Base-by-base conservation (phyloP, 2,329 filamentous ascomycete genomes). In the Fusarium burgessii region DNA sequence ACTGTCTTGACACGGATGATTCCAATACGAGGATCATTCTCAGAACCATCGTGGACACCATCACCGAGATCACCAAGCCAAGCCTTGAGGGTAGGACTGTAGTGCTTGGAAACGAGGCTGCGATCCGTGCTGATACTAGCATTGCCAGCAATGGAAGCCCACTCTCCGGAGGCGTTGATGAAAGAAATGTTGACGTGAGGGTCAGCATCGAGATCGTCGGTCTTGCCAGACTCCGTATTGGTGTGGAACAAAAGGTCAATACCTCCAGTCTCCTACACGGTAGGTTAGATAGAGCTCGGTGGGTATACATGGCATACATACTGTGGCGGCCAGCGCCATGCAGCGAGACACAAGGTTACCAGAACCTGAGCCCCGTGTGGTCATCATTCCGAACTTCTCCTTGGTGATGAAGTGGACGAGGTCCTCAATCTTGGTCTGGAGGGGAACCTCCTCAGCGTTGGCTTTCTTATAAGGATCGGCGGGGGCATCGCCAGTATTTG, bases 211-310 rank as follows among this genome's bases (percentile, higher is more conserved):
- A 97, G 87, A 77, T 97, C 94, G 80, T 93, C 88, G 8, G 93
- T 94, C 86, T 97, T 97, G 82, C 93, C 90, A 13, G 93, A 94
- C 79, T 95, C 92, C 69, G 93, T 94, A 85, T 97, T 97, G 78
- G 94, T 94, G 85, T 96, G 92, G 87, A 97, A 97, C 80, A 97
- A 88, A 61, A 96, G 88, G 79, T 97, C 94, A 62, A 94, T 86
- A 76, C 92, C 92, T 71, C 91, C 91, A 68, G 87, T 85, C 82
- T 97, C 93, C 92, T 95, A 68, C 5, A 49, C 29, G 7, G 33
- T 8, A 43, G 18, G 33, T 69, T 32, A 71, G 55, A 32, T 17
- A 62, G 55, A 12, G 17, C 6, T 32, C 25, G n/a, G 25, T 40
- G 4, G 7, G 23, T 17, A 43, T 46, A 20, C 8, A 23, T 13